Conservation (phyloP, 345 rosid genomes). For the Hypericum perforatum region DNA sequence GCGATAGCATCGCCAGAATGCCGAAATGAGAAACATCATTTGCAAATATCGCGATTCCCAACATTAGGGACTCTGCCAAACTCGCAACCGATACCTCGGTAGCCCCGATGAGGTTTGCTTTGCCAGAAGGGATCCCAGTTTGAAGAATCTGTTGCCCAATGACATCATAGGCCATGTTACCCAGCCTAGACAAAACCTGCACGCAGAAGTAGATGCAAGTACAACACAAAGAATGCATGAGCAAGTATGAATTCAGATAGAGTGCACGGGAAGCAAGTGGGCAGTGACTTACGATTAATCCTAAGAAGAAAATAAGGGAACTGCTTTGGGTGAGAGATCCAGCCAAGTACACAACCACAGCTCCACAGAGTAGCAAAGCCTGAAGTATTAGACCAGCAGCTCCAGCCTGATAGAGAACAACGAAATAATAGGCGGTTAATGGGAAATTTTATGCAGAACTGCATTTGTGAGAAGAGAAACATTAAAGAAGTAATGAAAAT, state of each 20-base stretch:
- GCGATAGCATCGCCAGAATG: conserved; percentile 55
- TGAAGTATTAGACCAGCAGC: conserved; percentile 1
- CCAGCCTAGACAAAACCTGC: conserved; percentile 83
- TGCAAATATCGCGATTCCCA: conserved; percentile 77
- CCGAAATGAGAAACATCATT: conserved; percentile 81
- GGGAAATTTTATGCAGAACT: background rate
- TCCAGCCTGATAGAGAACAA: background rate
- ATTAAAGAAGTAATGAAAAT: conserved; percentile 8
- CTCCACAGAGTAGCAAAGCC: background rate
- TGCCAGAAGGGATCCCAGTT: conserved; percentile 81
- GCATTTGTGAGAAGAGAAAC: background rate
- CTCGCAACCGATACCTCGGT: conserved; percentile 90
- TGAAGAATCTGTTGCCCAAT: conserved; percentile 94
- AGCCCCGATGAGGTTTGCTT: conserved; percentile 84
- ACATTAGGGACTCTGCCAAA: conserved; percentile 78
- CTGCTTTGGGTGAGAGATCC: conserved; percentile 1
- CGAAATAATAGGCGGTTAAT: background rate
- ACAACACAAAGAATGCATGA: background rate
- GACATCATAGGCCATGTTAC: conserved; percentile 84
- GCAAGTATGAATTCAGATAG: too few species aligned
- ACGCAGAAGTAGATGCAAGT: conserved; percentile 3
- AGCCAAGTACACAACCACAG: background rate
- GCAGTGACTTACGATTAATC: background rate
- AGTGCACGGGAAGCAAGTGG: too few species aligned
- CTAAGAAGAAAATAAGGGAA: conserved; percentile 1